These are phyloP conservation scores for Citrullus colocynthis DNA, from an alignment of 306 rosid genomes.

Conservation along the genomic window DNA sequence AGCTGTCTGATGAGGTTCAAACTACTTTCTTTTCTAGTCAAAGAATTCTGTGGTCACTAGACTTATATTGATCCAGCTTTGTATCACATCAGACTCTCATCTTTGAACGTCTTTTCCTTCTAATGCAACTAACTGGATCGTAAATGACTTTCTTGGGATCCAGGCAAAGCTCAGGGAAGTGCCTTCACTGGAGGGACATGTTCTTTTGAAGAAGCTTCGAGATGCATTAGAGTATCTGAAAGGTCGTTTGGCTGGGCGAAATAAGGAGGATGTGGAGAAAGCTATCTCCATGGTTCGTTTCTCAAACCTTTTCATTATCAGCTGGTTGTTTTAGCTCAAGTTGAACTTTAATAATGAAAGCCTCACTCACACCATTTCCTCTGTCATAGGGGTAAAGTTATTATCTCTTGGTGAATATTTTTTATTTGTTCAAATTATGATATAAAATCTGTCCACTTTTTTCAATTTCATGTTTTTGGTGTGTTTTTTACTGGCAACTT, in stretches of 20 bases:
- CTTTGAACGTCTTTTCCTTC: background rate
- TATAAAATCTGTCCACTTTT: background rate
- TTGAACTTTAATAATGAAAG: constrained; percentile 13
- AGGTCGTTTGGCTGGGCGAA: constrained; percentile 60
- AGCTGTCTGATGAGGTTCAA: constrained; percentile 76
- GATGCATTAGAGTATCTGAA: constrained; percentile 81
- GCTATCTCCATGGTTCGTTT: constrained; percentile 90
- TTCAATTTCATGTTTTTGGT: background rate
- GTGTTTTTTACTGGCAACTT: background rate
- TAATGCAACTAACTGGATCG: background rate
- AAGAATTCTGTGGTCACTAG: background rate
- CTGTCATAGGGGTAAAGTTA: background rate
- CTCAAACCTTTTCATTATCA: background rate
- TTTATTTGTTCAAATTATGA: background rate
- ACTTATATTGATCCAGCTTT: background rate
- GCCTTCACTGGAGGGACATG: constrained; percentile 96
- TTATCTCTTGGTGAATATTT: background rate
- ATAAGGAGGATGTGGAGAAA: constrained; percentile 92
- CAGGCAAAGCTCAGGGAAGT: constrained; percentile 87
- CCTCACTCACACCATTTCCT: background rate
- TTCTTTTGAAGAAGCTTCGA: constrained; percentile 84
- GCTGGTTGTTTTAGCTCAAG: background rate
- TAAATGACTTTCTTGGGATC: constrained; percentile 14
- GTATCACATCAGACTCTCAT: background rate
- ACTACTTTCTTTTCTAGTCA: constrained; percentile 1